These are phyloP conservation scores for Botrytis squamosa DNA, from an alignment of 2,329 filamentous ascomycete species.

Conservation along the genomic window DNA sequence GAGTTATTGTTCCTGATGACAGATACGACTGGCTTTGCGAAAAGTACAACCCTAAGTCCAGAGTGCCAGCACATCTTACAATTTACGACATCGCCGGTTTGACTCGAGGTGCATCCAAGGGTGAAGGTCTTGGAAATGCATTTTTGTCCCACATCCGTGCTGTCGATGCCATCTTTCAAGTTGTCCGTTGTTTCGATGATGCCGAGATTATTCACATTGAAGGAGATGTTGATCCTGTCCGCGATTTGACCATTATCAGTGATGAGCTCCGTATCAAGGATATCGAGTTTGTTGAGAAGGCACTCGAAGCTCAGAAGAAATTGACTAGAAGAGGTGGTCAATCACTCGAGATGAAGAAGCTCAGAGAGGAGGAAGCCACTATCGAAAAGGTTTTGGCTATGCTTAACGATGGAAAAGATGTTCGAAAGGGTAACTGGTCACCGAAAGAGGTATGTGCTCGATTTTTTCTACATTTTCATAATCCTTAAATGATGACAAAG, in stretches of 20 bases:
- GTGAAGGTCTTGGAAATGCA: conserved; percentile 93
- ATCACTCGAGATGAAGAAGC: conserved; percentile 95
- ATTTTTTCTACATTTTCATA: conserved; percentile 32
- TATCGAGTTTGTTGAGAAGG: conserved; percentile 97
- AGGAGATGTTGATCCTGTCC: conserved; percentile 92
- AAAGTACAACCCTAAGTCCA: conserved; percentile 97
- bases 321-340: conserved; percentile 93
- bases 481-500: conserved; percentile 89
- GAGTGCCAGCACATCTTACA: conserved; percentile 95
- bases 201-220: conserved; percentile 99
- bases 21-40: conserved; percentile 94
- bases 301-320: conserved; percentile 86
- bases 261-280: conserved; percentile 97
- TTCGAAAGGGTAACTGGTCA: conserved; percentile 84
- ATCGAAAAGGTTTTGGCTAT: conserved; percentile 85
- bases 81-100: conserved; percentile 98
- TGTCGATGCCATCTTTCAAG: conserved; percentile 96
- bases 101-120: conserved; percentile 92
- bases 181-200: conserved; percentile 96
- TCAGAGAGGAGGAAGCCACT: conserved; percentile 88
- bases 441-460: conserved; percentile 84
- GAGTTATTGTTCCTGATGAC: conserved; percentile 93
- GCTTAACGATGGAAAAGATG: conserved; percentile 86
- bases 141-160: conserved; percentile 99
- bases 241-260: conserved; percentile 94